Base-by-base conservation (phyloP, 1,284 basidiomycete genomes). In the Ceratobasidium sp. region DNA sequence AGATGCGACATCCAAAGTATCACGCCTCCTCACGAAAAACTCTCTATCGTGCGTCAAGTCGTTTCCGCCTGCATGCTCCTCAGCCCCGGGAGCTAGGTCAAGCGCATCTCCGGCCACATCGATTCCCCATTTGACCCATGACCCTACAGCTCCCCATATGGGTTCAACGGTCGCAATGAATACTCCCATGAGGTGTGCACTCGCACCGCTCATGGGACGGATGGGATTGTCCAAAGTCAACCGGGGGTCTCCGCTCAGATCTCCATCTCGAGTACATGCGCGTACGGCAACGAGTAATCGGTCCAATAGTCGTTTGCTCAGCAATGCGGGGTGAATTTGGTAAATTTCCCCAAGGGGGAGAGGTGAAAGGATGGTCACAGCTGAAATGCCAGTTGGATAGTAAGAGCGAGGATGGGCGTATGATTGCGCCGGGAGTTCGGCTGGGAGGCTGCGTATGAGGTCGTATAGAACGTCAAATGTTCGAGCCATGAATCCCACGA, bases 81-180 rank as follows among this genome's bases (percentile, higher is more conserved):
- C 73, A 2, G 30, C 21, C 52, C 73, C 35, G n/a, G 74, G 52
- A 52, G 73, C 49, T 43, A 77, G 49, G 41, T 62, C 49, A 47
- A 76, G 74, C 57, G 46, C 32, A 14, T 81, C 73, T 9, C 86
- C 87, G 38, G 82, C 82, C 23, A 85, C 78, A 2, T 87, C 85
- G 88, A 94, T 92, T 0, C 94, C 93, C 74, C 89, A 84, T 46
- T 83, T 84, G 41, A 95, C 81, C 94, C 94, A 96, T 62, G 83
- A 82, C 23, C 88, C 87, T 0, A 92, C 82, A 86, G 91, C 89
- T 0, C 77, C 77, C 94, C 94, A 96, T 2, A 90, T 81, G 0
- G 93, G 92, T 77, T 89, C 88, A 0, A 87, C 88, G 1, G 87
- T 86, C 44, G 81, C 82, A 5, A 87, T 81, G 77, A 95, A 94